Evolutionary conservation across 208 protist species (phyloP).

Genomic region (Herpetomonas samuelpessoai): DNA sequence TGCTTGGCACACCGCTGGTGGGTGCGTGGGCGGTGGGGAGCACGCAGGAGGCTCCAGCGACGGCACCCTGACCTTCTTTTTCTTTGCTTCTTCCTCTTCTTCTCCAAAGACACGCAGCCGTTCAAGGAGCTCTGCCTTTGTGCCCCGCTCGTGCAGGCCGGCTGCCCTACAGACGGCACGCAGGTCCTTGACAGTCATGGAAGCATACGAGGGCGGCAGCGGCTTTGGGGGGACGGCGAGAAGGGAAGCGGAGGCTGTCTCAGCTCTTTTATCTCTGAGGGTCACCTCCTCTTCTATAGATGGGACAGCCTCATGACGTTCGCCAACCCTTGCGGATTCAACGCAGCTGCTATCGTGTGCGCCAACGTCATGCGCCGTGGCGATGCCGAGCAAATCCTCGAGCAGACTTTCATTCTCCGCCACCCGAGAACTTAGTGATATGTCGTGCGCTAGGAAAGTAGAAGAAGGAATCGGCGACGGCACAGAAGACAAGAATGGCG

Average conservation of each 20-base stretch:
- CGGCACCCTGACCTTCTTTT: not conserved
- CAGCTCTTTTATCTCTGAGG: not conserved
- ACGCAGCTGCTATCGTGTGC: not conserved
- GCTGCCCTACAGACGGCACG: constrained; percentile 23
- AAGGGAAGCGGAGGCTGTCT: not conserved
- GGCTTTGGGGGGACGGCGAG: not conserved
- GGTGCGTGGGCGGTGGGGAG: too few relatives aligned
- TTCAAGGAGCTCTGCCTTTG: constrained; percentile 31
- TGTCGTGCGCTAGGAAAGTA: too few relatives aligned
- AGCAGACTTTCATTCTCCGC: constrained; percentile 32
- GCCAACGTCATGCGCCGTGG: too few relatives aligned
- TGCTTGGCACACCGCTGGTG: too few relatives aligned
- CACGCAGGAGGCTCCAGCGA: too few relatives aligned
- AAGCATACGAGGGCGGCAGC: too few relatives aligned
- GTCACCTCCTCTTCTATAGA: too few relatives aligned
- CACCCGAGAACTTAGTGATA: constrained; percentile 17
- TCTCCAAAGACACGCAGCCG: constrained; percentile 10
- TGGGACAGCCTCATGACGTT: not conserved
- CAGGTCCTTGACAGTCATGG: constrained; percentile 24
- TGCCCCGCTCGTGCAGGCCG: constrained; percentile 39
- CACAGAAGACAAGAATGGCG: too few relatives aligned
- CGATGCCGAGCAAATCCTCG: constrained; percentile 20
- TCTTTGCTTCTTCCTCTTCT: not conserved
- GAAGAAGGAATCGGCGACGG: too few relatives aligned
- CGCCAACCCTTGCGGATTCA: not conserved